These are phyloP conservation scores for Teunomyces pallodes DNA, from an alignment of 805 yeast species.

Conservation along the genomic window DNA sequence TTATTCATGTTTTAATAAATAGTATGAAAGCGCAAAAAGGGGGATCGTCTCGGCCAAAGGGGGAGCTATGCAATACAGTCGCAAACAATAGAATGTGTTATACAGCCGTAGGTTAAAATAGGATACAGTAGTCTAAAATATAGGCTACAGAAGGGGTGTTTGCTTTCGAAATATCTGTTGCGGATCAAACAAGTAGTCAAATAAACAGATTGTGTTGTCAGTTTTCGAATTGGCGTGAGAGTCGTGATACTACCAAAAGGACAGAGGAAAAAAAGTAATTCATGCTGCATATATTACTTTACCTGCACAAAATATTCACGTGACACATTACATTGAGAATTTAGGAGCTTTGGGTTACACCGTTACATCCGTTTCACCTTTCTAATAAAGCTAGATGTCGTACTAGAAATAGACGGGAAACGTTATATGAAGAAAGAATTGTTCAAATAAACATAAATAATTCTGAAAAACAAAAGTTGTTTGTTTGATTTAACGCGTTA, in stretches of 20 bases:
- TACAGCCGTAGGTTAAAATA: neutral
- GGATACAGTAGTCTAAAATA: neutral
- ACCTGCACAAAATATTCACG: neutral
- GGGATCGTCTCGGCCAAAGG: conserved; percentile 3
- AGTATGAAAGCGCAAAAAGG: neutral
- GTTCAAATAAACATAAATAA: too few relatives aligned
- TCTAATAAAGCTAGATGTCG: too few relatives aligned
- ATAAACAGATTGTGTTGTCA: conserved; percentile 2
- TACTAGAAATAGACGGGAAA: too few relatives aligned
- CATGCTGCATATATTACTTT: neutral
- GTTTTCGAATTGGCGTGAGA: conserved; percentile 1
- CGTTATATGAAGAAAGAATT: too few relatives aligned
- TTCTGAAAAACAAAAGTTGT: too few relatives aligned
- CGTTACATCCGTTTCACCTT: neutral
- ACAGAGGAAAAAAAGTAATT: neutral
- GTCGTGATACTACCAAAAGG: neutral
- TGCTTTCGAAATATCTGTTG: conserved; percentile 1
- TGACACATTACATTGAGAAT: neutral
- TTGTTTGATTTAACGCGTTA: too few relatives aligned
- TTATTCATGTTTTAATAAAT: conserved; percentile 55
- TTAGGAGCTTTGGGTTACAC: neutral
- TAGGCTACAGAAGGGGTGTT: neutral
- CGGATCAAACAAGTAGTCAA: neutral
- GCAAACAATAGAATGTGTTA: neutral
- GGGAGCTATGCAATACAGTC: conserved; percentile 1